Base-by-base conservation (phyloP, 306 rosid species). In the Rosa multiflora region DNA sequence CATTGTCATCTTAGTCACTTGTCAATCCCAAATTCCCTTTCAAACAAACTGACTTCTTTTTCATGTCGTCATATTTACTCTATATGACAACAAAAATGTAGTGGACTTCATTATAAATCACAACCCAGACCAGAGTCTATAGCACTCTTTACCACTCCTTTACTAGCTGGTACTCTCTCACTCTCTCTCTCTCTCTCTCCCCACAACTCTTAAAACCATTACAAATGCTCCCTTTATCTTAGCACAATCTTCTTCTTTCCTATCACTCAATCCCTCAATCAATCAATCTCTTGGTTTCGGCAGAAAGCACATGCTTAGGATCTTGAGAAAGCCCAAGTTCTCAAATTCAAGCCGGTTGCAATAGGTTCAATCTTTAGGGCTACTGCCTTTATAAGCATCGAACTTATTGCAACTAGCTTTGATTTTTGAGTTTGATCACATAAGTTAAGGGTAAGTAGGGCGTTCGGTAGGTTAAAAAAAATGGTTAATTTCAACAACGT, bases 301-400 rank as follows among this genome's bases (percentile, higher is more conserved):
- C 85, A 67, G 70, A 78, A 81, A 76, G 78, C 79, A 70, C 17
- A 3, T 73, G 69, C 58, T 4, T 61, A 59, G 26, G 39, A 62
- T 55, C 75, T 73, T 8, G 73, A 81, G 23, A 76, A 23, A 58
- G 74, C 83, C 61, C 68, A 79, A 55, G 83, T 88, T 76, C 81
- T 82, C 21, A 84, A 79, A 74, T 85, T 76, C 81, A 87, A 90
- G 79, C 66, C 87, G 6, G 81, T 80, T 17, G 89, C 88, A 56
- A 68, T 81, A 43, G 78, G 79, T 75, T 75, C 79, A 46, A 17
- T 75, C 47, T 20, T 46, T 62, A 75, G 51, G 79, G 61, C 79
- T 3, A 23, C 17, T 13, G 56, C 55, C 78, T 9, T 10, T 5
- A 43, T 29, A 62, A 75, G 47, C 79, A 46, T 75, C 3, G 79